Conservation (phyloP, 192 early-diverging fungal genomes). For the Linnemannia zychae region DNA sequence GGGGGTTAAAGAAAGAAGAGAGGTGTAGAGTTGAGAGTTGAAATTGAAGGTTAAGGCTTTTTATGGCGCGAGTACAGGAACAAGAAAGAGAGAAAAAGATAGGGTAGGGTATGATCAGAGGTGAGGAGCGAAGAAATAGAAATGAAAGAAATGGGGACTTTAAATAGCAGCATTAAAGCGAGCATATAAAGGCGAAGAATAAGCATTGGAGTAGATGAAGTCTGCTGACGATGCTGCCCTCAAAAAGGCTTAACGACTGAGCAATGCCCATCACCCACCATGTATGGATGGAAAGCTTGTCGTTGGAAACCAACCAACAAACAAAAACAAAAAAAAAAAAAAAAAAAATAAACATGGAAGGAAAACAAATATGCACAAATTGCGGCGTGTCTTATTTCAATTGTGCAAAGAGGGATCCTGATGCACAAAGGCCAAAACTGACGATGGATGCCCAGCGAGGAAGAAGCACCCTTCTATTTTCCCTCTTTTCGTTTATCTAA, state of each 20-base stretch:
- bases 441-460: neutral
- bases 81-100: too few species aligned
- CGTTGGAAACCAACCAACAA: neutral
- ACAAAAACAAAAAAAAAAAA: neutral
- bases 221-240: too few species aligned
- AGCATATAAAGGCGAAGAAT: too few species aligned
- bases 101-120: too few species aligned
- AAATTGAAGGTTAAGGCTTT: neutral
- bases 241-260: too few species aligned
- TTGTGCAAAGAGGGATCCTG: neutral
- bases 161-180: too few species aligned
- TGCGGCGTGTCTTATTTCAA: neutral
- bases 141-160: too few species aligned
- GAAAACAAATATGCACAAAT: slow-evolving; percentile 3
- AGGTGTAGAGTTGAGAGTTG: neutral
- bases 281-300: neutral
- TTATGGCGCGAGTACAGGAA: too few species aligned
- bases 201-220: too few species aligned
- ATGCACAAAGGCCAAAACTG: neutral
- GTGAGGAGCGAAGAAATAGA: too few species aligned
- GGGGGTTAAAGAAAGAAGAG: neutral
- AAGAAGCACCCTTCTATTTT: neutral
- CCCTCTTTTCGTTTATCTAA: neutral
- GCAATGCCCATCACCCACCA: neutral
- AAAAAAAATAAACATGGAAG: neutral